Base-by-base conservation (phyloP, 73 alveolate genomes). In the Paramecium tetraurelia region DNA sequence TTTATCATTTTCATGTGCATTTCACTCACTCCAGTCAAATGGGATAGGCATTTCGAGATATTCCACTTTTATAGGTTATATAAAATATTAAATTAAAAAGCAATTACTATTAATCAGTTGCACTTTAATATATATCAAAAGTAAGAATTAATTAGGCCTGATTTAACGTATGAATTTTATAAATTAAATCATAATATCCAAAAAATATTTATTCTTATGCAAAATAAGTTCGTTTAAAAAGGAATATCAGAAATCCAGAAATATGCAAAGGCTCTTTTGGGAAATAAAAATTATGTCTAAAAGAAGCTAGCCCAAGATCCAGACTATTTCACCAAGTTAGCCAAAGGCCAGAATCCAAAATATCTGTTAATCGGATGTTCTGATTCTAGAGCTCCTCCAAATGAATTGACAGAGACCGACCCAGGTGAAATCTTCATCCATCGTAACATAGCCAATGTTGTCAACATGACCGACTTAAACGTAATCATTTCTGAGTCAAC, bases 401-500 rank as follows among this genome's bases (percentile, higher is more conserved):
- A 88, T 50, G 86, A 80, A 70, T 12, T 88, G 12, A 88, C 93
- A 22, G 71, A 80, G n/a, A 88, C 89, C 16, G 43, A 38, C 4
- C 93, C 93, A 36, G 93, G 93, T 41, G 93, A 88, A 68, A 24
- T 88, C 22, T 88, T 88, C 71, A 80, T 88, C 29, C 93, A 88
- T 69, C 72, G 93, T 33, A 88, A 88, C 43, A 80, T 88, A 14
- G 93, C 93, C 12, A 88, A 88, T 57, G 40, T 35, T 18, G 90
- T 88, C 6, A 70, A 68, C 20, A 70, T 27, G 12, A 88, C 93
- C 20, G 93, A 88, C 24, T 69, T 88, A 38, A 88, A 70, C 33
- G 89, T 77, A 77, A 24, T 48, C 22, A 4, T 48, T 16, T 14
- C 5, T 48, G 9, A 12, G 7, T 48, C 22, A 16, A 8, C 22